Base-by-base conservation (phyloP, 805 yeast genomes). In the Metschnikowia henanensis region DNA sequence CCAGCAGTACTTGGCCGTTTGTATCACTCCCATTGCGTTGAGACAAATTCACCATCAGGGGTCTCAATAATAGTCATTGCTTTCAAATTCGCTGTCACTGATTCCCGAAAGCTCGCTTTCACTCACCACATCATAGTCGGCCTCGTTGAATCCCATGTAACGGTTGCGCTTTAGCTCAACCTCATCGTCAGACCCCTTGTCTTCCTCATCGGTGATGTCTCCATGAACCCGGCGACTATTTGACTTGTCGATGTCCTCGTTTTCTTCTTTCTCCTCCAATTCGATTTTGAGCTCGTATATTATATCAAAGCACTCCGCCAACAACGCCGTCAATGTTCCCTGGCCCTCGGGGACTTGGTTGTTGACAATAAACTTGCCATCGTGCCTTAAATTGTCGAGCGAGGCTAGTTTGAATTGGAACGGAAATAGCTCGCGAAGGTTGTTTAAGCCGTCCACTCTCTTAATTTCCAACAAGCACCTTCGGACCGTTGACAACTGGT, bases 311-410 rank as follows among this genome's bases (percentile, higher is more conserved):
- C 98, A 92, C 61, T 91, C 97, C 3, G 96, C 94, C 39, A 92
- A 71, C 45, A 92, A 68, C 1, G 96, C 96, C 62, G 83, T 90
- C 50, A 94, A 72, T n/a, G 95, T 81, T 5, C 97, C 99, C 66
- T 94, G 99, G 10, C 99, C 99, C 62, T 94, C 98, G 2, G 99
- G 99, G 33, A 94, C 85, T 51, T 88, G 87, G 39, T 82, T 87
- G 49, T 87, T 88, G 35, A 89, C 85, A 59, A 86, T 81, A 58
- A 94, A 94, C 69, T 88, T 92, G 6, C 99, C 99, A 61, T 94
- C 98, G 12, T 70, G 75, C 59, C 97, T 80, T 59, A 85, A 61
- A 58, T 90, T 87, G 62, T 94, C 99, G 47, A 94, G 75, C 13
- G 94, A 83, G 2, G 95, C 94, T 43, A 94, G 74, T 66, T 94